Evolutionary conservation across 2,329 filamentous ascomycete species (phyloP), one percentile per base, ranked within the genome.

Genomic region (Nothomitra cinnamomea): DNA sequence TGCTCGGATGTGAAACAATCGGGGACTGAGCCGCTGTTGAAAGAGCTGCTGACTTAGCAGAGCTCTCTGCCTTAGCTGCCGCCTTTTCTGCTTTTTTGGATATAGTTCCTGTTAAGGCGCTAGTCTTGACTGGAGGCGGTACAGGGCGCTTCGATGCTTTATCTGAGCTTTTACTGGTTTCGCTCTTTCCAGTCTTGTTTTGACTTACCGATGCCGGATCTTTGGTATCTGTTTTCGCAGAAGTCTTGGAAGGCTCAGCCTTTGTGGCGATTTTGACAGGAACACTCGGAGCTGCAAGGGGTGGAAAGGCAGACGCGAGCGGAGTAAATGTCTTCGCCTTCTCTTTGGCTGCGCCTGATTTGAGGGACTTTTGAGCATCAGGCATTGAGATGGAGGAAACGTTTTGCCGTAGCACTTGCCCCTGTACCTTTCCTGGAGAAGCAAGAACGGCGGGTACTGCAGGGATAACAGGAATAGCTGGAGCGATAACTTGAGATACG

Each of bases 11-110:
- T 32, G 74, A 68, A 17, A 69, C 67, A 8, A 72, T 68, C 17
- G 76, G 70, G 10, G 69, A 68, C 10, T 72, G 66, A 7, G 74
- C 72, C 21, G 79, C 63, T 50, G 78, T 70, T 28, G 77, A 74
- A 55, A 78, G 76, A 1, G 70, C n/a, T 43, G 41, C 41, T 22
- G 41, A 17, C 13, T 43, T 43, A 13, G 5, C 13, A 43, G 41
- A 43, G n/a, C 17, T 17, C 13, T 17, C 21, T 22, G n/a, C 41
- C 7, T 19, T 22, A 5, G n/a, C 21, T 4, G 41, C 13, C 13
- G 41, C 13, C 32, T 52, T 42, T 40, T 52, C 50, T 10, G 12
- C 13, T 35, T 52, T 42, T 28, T 41, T 52, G 10, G 40, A 41
- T 22, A 21, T 24, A 17, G 45, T 32, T 17, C 24, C 45, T 28